These are phyloP conservation scores for Saposhnikovia divaricata DNA, from an alignment of 129 eudicot genomes.

Conservation along the genomic window DNA sequence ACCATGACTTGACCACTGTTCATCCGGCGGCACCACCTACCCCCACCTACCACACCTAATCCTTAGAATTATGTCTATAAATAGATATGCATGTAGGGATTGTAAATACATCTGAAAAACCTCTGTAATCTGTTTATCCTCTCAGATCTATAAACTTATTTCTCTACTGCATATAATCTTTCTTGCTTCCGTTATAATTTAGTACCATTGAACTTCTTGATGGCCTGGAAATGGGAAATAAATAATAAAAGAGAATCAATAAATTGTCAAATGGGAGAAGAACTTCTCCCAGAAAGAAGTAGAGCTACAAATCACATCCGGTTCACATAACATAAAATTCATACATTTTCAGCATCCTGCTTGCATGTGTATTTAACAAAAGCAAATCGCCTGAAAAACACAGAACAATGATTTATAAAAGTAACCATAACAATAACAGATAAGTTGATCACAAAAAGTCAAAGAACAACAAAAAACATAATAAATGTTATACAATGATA, in stretches of 20 bases:
- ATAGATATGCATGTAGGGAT: too few species aligned
- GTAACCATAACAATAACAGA: neutral
- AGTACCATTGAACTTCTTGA: slow-evolving; percentile 76
- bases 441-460: neutral
- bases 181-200: too few species aligned
- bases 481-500: neutral
- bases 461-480: neutral
- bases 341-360: slow-evolving; percentile 89
- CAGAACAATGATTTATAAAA: neutral
- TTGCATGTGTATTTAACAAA: slow-evolving; percentile 87
- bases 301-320: neutral
- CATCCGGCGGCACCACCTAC: too few species aligned
- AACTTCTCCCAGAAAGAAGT: neutral
- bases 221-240: slow-evolving; percentile 45
- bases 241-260: neutral
- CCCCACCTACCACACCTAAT: too few species aligned
- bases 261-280: neutral
- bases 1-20: too few species aligned
- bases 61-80: too few species aligned
- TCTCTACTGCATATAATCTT: too few species aligned
- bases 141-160: too few species aligned
- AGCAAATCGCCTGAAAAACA: slow-evolving; percentile 68
- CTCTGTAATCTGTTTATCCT: too few species aligned
- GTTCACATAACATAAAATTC: slow-evolving; percentile 21
- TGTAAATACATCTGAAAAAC: too few species aligned